phyloP scores from a whole-genome alignment of 2,329 filamentous ascomycete species.

The Cercospora sp. region DNA sequence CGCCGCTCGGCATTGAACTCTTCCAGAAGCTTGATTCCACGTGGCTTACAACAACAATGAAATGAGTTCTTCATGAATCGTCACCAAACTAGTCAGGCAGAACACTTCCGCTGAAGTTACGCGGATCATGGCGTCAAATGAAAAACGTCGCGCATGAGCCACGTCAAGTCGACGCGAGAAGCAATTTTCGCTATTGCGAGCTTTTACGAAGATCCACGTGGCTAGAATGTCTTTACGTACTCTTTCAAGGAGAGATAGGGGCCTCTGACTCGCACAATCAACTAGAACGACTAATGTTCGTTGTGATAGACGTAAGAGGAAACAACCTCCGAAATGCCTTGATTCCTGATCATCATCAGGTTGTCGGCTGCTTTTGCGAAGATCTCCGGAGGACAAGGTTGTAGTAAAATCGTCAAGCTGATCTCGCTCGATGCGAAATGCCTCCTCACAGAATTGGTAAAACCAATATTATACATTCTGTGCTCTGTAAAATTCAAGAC shows the following conservation, averaged over 20 bases:
- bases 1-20: background rate
- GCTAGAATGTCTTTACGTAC: background rate
- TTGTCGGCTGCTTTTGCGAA: background rate
- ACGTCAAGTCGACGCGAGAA: background rate
- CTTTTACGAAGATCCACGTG: background rate
- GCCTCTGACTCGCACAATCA: background rate
- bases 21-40: background rate
- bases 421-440: background rate
- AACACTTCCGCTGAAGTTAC: background rate
- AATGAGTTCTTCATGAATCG: background rate
- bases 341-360: background rate
- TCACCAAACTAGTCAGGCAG: background rate
- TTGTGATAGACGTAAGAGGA: background rate
- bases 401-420: background rate
- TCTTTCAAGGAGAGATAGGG: background rate
- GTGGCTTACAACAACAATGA: background rate
- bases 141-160: background rate
- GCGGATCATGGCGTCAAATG: background rate
- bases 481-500: background rate
- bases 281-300: background rate
- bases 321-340: background rate
- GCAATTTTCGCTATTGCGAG: background rate
- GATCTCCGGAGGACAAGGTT: background rate
- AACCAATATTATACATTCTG: slow-evolving; percentile 1
- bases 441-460: background rate